A percentile compares a stretch with the other conserved stretches of the same genome.
phyloP scores from a whole-genome alignment of 2,329 filamentous ascomycete species.

The Nakataea oryzae region DNA sequence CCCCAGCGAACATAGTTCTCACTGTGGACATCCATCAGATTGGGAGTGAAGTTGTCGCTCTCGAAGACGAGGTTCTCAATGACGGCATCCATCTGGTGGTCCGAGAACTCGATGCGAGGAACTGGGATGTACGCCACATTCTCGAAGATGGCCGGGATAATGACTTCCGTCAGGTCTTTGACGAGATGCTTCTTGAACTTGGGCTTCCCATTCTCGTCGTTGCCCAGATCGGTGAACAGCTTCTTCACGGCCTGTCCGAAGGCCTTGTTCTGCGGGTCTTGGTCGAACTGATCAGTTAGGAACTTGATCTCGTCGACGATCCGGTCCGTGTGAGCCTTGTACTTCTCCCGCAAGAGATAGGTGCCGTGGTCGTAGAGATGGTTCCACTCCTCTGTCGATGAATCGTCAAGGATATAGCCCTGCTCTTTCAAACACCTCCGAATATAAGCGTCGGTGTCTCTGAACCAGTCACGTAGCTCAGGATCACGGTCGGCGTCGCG shows the following conservation, averaged over 20 bases:
- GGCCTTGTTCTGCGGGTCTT: slow-evolving; percentile 74
- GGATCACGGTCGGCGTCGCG: slow-evolving; percentile 75
- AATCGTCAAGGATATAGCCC: slow-evolving; percentile 80
- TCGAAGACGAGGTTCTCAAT: slow-evolving; percentile 94
- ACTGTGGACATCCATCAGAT: slow-evolving; percentile 75
- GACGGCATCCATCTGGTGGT: slow-evolving; percentile 73
- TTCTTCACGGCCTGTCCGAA: slow-evolving; percentile 70
- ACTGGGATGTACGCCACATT: slow-evolving; percentile 83
- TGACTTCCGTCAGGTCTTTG: slow-evolving; percentile 80
- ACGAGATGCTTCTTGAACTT: slow-evolving; percentile 87
- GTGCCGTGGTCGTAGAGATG: slow-evolving; percentile 74
- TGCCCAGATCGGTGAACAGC: slow-evolving; percentile 80
- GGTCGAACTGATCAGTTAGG: slow-evolving; percentile 76
- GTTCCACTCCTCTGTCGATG: slow-evolving; percentile 73
- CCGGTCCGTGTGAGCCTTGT: slow-evolving; percentile 74
- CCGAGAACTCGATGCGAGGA: slow-evolving; percentile 86
- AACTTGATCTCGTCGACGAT: slow-evolving; percentile 88
- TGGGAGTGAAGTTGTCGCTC: slow-evolving; percentile 93
- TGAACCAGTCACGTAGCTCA: slow-evolving; percentile 87
- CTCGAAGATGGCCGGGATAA: slow-evolving; percentile 74
- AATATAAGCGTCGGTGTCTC: slow-evolving; percentile 63
- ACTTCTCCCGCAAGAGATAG: slow-evolving; percentile 80
- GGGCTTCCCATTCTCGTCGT: slow-evolving; percentile 73
- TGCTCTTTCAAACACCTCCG: slow-evolving; percentile 78
- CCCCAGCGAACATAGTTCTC: slow-evolving; percentile 96